These are phyloP conservation scores for Quercus gilva DNA, from an alignment of 306 rosid genomes.

Conservation along the genomic window DNA sequence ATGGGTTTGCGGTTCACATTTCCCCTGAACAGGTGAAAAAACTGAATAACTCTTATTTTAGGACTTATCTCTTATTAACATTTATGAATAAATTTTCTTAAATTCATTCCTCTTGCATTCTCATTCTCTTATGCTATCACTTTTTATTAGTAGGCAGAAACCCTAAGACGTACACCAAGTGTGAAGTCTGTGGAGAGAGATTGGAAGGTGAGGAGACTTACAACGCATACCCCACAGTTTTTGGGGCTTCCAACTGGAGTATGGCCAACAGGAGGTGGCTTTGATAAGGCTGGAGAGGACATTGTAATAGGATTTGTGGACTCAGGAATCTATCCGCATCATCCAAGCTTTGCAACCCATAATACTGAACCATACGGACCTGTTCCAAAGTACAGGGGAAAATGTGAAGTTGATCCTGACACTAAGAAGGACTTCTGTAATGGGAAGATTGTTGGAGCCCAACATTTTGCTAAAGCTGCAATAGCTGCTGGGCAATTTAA, in stretches of 20 bases:
- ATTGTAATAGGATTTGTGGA: conserved; percentile 97
- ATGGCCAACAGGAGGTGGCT: conserved; percentile 99
- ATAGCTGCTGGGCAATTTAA: conserved; percentile 93
- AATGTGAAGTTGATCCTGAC: conserved; percentile 87
- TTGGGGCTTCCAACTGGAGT: conserved; percentile 99
- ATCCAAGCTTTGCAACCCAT: conserved; percentile 82
- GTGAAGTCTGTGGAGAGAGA: conserved; percentile 91
- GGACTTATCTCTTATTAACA: conserved; percentile 7
- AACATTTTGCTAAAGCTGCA: conserved; percentile 97
- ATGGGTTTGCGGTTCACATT: conserved; percentile 94
- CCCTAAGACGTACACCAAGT: conserved; percentile 73
- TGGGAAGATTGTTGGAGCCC: conserved; percentile 98
- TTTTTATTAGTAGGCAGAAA: conserved; percentile 94
- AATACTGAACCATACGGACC: conserved; percentile 80
- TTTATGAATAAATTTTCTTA: conserved; percentile 7
- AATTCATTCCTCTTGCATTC: conserved; percentile 26
- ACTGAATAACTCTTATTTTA: conserved; percentile 26
- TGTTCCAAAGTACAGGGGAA: conserved; percentile 79
- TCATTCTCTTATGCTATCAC: conserved; percentile 36
- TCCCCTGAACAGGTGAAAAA: conserved; percentile 91
- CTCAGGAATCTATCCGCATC: conserved; percentile 90
- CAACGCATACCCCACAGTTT: conserved; percentile 97
- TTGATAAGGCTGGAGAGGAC: conserved; percentile 95
- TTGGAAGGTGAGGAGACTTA: conserved; percentile 91
- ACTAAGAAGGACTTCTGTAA: conserved; percentile 83